Evolutionary conservation across 495 filamentous ascomycete genomes (phyloP).

Genomic region (Podospora conica): DNA sequence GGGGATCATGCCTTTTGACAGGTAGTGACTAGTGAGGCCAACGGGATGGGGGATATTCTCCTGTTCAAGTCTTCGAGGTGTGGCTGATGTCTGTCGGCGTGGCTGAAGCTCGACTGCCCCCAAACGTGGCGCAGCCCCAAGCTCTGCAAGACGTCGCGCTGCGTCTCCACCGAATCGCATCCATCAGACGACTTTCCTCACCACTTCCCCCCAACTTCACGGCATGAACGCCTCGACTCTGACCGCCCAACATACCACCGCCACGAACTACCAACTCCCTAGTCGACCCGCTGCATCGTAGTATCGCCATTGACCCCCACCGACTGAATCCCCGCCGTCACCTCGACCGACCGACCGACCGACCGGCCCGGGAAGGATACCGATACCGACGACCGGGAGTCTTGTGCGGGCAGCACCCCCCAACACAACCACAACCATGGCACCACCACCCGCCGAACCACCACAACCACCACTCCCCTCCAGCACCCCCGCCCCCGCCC

Average conservation of each 20-base stretch:
- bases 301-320: not conserved
- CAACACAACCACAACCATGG: not conserved
- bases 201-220: not conserved
- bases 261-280: not conserved
- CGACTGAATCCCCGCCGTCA: not conserved
- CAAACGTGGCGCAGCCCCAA: not conserved
- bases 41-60: too few relatives aligned
- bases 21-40: too few relatives aligned
- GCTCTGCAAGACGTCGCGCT: not conserved
- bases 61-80: too few relatives aligned
- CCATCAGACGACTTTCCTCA: conserved; percentile 10
- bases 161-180: not conserved
- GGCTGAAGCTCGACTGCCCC: not conserved
- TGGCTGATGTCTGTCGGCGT: not conserved
- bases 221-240: not conserved
- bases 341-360: too few relatives aligned
- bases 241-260: too few relatives aligned
- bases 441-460: not conserved
- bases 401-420: not conserved
- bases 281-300: not conserved
- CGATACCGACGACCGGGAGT: too few relatives aligned
- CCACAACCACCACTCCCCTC: not conserved
- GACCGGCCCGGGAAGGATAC: not conserved
- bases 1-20: too few relatives aligned
- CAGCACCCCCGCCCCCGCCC: conserved; percentile 23